phyloP scores from a whole-genome alignment of 768 basidiomycete genomes.

The Macrolepiota fuliginosa region DNA sequence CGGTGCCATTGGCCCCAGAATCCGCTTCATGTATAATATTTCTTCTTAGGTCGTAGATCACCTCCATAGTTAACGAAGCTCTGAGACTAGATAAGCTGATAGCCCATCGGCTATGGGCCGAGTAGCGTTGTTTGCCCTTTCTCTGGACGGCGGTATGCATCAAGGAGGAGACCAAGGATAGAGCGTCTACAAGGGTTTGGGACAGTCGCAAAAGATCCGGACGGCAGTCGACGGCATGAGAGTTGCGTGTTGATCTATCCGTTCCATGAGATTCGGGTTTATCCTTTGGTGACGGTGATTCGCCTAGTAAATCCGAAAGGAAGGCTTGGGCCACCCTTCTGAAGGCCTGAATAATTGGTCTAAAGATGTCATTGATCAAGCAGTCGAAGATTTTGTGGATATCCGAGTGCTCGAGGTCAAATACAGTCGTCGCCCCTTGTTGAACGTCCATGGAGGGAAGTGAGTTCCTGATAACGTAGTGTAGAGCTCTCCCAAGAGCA shows the following conservation, averaged over 20 bases:
- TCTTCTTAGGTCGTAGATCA: constrained; percentile 35
- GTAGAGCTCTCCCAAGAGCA: background rate
- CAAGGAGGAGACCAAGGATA: background rate
- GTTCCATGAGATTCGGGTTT: background rate
- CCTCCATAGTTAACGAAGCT: constrained; percentile 33
- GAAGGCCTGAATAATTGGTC: constrained; percentile 5
- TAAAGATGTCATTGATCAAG: constrained; percentile 6
- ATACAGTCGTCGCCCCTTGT: background rate
- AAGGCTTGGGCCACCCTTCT: background rate
- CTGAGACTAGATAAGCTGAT: constrained; percentile 7
- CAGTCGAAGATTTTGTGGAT: constrained; percentile 7
- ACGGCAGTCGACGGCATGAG: background rate
- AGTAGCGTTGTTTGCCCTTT: background rate
- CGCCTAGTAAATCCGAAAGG: background rate
- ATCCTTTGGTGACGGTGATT: background rate
- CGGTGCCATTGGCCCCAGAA: background rate
- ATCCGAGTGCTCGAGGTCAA: background rate
- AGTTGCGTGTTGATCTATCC: background rate
- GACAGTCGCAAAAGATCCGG: constrained; percentile 9
- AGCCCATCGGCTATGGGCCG: background rate
- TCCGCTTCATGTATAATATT: constrained; percentile 14
- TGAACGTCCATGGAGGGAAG: background rate
- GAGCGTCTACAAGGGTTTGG: constrained; percentile 1
- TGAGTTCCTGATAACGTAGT: background rate
- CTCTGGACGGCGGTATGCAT: background rate